Percentiles rank a stretch among this genome's conserved stretches.
Evolutionary conservation across 2,329 filamentous ascomycete genomes (phyloP).

Genomic region (Pseudogymnoascus sp.): DNA sequence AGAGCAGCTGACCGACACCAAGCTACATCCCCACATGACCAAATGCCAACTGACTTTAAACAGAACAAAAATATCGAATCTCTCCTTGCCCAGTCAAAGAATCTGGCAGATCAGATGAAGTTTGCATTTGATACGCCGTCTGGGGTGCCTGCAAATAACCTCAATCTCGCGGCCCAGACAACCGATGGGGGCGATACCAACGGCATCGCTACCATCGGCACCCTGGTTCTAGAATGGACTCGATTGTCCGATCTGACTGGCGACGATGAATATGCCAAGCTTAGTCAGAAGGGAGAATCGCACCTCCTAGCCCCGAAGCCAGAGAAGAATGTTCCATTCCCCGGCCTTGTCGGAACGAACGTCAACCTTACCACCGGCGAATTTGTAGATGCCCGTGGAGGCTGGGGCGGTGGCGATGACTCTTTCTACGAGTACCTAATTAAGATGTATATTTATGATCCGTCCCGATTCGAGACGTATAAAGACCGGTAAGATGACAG

Average conservation of each 20-base stretch:
- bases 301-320: conserved; percentile 64
- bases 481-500: conserved; percentile 41
- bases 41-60: conserved; percentile 23
- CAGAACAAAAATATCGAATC: conserved; percentile 37
- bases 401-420: conserved; percentile 72
- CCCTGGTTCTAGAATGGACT: conserved; percentile 78
- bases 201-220: conserved; percentile 69
- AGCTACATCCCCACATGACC: conserved; percentile 23
- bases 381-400: conserved; percentile 61
- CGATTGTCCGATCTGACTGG: conserved; percentile 69
- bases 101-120: conserved; percentile 64
- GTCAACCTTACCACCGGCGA: conserved; percentile 58
- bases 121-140: conserved; percentile 71
- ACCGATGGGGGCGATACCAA: conserved; percentile 50
- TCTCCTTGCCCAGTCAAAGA: conserved; percentile 60
- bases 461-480: conserved; percentile 54
- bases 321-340: conserved; percentile 59
- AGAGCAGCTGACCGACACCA: conserved; percentile 9
- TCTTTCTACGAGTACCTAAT: conserved; percentile 86
- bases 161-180: conserved; percentile 51
- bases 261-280: conserved; percentile 55
- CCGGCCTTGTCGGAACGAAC: conserved; percentile 64
- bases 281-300: conserved; percentile 60
- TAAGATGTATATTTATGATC: conserved; percentile 83
- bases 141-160: conserved; percentile 65